Evolutionary conservation across 495 filamentous ascomycete species (phyloP).

Genomic region (Glutinoglossum americanum): DNA sequence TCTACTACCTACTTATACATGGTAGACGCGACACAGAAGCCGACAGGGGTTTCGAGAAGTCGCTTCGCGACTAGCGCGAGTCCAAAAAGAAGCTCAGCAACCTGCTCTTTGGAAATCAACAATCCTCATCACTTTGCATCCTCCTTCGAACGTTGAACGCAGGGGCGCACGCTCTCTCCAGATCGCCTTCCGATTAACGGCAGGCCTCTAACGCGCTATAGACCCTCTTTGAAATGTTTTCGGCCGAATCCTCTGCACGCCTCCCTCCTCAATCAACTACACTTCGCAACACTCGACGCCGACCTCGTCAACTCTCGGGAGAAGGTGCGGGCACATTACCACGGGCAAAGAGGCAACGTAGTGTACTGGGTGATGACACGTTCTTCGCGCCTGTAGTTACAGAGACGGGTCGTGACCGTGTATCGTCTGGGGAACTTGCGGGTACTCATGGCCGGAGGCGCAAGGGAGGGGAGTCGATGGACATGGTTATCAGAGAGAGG

Average conservation of each 20-base stretch:
- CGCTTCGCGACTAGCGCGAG: not conserved
- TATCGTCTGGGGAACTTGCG: conserved; percentile 16
- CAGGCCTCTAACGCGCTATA: not conserved
- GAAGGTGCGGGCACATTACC: conserved; percentile 36
- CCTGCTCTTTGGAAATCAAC: not conserved
- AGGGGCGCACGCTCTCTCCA: not conserved
- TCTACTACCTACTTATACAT: too few species aligned
- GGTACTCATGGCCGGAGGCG: conserved; percentile 25
- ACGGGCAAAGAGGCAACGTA: conserved; percentile 49
- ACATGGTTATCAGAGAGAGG: conserved; percentile 21
- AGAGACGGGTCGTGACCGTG: conserved; percentile 10
- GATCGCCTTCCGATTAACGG: not conserved
- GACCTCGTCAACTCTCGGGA: conserved; percentile 41
- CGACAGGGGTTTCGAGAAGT: not conserved
- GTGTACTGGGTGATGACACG: conserved; percentile 34
- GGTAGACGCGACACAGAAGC: too few species aligned
- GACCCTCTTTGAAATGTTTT: conserved; percentile 33
- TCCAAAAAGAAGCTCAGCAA: not conserved
- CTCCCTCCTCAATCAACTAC: conserved; percentile 19
- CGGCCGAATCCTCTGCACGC: conserved; percentile 26
- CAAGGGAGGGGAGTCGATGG: conserved; percentile 10
- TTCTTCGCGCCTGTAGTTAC: conserved; percentile 17
- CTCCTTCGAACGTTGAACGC: not conserved
- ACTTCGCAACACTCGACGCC: conserved; percentile 38
- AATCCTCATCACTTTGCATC: not conserved